Evolutionary conservation across 345 rosid species (phyloP).

Genomic region (Atalantia buxifolia): DNA sequence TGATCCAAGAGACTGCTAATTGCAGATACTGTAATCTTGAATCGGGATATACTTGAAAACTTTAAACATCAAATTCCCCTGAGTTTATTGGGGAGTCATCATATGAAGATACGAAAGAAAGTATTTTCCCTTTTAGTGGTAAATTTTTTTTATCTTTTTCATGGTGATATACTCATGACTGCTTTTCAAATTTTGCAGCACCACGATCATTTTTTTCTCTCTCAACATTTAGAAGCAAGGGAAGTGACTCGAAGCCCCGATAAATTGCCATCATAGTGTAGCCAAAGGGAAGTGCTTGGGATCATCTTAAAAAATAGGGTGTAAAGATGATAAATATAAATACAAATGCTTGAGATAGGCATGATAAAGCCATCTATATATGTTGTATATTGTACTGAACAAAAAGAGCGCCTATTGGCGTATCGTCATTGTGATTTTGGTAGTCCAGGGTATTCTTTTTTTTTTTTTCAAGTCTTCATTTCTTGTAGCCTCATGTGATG

Average conservation of each 20-base stretch:
- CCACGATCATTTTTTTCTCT: constrained; percentile 96
- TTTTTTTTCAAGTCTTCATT: constrained; percentile 4
- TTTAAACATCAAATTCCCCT: not conserved
- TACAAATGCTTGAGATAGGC: constrained; percentile 28
- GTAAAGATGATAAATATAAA: constrained; percentile 32
- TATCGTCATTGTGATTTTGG: constrained; percentile 46
- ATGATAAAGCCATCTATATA: constrained; percentile 22
- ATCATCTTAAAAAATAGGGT: constrained; percentile 30
- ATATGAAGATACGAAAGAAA: not conserved
- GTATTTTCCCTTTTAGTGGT: not conserved
- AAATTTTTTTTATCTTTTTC: not conserved
- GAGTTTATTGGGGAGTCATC: not conserved
- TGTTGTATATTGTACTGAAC: constrained; percentile 36
- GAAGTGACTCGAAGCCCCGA: constrained; percentile 61
- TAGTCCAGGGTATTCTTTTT: constrained; percentile 43
- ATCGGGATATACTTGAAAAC: not conserved
- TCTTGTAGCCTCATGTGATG: constrained; percentile 32
- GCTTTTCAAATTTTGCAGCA: constrained; percentile 43
- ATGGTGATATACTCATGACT: not conserved
- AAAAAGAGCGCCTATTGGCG: constrained; percentile 30
- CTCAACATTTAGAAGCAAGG: constrained; percentile 94
- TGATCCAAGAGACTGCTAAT: not conserved
- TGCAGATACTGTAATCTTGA: not conserved
- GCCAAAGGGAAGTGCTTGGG: constrained; percentile 26
- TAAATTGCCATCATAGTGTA: constrained; percentile 17